A percentile compares a stretch with the other conserved stretches of the same genome.
Evolutionary conservation across 805 yeast species (phyloP).

Genomic region (Pichia exigua): DNA sequence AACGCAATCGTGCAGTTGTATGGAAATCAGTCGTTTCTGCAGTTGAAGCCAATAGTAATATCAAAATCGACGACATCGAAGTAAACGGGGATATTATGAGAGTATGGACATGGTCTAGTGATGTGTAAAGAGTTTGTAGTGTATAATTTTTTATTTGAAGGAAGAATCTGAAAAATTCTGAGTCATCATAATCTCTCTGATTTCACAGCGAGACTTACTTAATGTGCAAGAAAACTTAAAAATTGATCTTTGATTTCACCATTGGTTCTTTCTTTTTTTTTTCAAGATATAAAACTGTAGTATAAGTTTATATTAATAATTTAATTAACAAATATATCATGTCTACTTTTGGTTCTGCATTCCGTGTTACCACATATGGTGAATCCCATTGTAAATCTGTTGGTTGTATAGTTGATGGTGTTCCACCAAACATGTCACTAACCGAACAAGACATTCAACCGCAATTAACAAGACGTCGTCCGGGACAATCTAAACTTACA

Average conservation of each 20-base stretch:
- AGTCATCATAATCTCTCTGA: background rate
- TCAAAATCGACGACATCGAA: slow-evolving; percentile 56
- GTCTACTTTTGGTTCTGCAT: slow-evolving; percentile 66
- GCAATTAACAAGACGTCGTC: slow-evolving; percentile 93
- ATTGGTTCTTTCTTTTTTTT: background rate
- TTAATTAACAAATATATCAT: slow-evolving; percentile 25
- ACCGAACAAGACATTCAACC: slow-evolving; percentile 89
- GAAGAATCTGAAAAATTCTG: background rate
- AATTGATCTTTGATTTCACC: too few relatives aligned
- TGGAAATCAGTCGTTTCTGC: slow-evolving; percentile 53
- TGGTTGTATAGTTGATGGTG: slow-evolving; percentile 97
- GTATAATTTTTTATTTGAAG: too few relatives aligned
- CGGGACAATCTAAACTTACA: slow-evolving; percentile 87
- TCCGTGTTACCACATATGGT: slow-evolving; percentile 89
- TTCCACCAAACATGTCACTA: slow-evolving; percentile 88
- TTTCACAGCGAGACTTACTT: background rate
- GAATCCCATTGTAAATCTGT: slow-evolving; percentile 97
- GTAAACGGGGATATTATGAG: slow-evolving; percentile 80
- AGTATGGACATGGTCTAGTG: slow-evolving; percentile 81
- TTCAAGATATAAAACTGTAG: background rate
- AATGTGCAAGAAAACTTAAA: background rate
- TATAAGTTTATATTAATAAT: background rate
- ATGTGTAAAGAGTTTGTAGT: slow-evolving; percentile 18
- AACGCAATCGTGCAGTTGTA: slow-evolving; percentile 35
- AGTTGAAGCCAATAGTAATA: slow-evolving; percentile 61